These are phyloP conservation scores for Aureobasidium namibiae DNA, from an alignment of 2,329 filamentous ascomycete genomes.

Conservation along the genomic window DNA sequence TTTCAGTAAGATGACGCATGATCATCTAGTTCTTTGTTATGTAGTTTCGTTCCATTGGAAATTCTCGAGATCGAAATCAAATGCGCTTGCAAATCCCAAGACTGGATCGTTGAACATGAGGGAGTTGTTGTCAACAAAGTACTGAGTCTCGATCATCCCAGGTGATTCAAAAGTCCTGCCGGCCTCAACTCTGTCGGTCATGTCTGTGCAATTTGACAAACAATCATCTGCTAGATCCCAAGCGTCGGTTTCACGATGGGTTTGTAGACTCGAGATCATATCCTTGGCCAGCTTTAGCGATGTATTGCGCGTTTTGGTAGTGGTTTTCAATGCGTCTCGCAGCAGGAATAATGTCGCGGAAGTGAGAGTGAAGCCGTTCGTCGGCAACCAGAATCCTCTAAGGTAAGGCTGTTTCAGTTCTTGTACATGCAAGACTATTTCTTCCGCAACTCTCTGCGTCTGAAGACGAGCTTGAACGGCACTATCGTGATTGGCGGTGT, in stretches of 20 bases:
- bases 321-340: neutral
- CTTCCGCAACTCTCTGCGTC: neutral
- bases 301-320: neutral
- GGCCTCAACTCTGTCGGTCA: neutral
- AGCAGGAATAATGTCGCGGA: neutral
- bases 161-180: neutral
- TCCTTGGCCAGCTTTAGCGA: neutral
- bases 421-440: neutral
- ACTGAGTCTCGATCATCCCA: neutral
- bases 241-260: neutral
- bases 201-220: neutral
- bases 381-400: neutral
- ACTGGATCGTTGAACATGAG: neutral
- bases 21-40: neutral
- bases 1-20: too few species aligned
- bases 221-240: conserved; percentile 2
- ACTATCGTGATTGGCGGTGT: neutral
- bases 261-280: neutral
- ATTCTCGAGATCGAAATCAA: neutral
- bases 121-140: neutral
- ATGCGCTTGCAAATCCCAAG: neutral
- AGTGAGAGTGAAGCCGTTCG: neutral
- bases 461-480: neutral
- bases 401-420: neutral
- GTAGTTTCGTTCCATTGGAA: neutral